These are phyloP conservation scores for Backusella parvicylindrica DNA, from an alignment of 192 early-diverging fungal species.

Conservation along the genomic window DNA sequence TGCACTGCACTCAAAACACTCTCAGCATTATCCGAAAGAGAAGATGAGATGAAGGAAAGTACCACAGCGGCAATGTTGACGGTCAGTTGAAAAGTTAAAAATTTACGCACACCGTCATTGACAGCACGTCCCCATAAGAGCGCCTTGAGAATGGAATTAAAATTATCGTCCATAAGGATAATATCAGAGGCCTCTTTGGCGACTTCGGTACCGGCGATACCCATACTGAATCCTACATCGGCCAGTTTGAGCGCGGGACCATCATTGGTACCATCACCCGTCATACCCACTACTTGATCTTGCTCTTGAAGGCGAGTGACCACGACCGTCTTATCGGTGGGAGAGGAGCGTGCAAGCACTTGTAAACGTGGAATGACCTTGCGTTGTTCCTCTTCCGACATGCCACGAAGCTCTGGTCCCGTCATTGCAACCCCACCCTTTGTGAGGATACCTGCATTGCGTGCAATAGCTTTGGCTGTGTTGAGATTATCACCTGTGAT, in stretches of 20 bases:
- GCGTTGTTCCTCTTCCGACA: constrained; percentile 66
- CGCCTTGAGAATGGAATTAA: constrained; percentile 73
- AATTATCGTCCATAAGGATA: constrained; percentile 88
- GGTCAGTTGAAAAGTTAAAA: constrained; percentile 82
- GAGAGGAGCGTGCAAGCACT: constrained; percentile 84
- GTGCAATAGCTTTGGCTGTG: constrained; percentile 88
- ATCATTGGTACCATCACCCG: constrained; percentile 86
- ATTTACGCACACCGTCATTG: constrained; percentile 80
- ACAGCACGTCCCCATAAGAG: constrained; percentile 78
- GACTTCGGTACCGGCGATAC: constrained; percentile 81
- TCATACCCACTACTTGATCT: constrained; percentile 71
- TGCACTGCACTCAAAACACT: constrained; percentile 85
- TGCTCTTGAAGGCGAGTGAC: constrained; percentile 66
- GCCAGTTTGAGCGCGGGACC: constrained; percentile 82
- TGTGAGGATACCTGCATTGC: constrained; percentile 78
- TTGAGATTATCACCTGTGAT: constrained; percentile 80
- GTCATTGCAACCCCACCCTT: constrained; percentile 69
- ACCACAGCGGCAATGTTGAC: constrained; percentile 77
- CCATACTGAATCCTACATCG: constrained; percentile 92
- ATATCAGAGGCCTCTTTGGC: constrained; percentile 81
- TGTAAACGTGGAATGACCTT: constrained; percentile 63
- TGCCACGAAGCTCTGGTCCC: constrained; percentile 70
- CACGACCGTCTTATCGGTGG: constrained; percentile 85
- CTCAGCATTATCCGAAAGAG: constrained; percentile 58
- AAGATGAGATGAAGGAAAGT: constrained; percentile 63